Evolutionary conservation across 2,329 filamentous ascomycete species (phyloP).

Genomic region (Pseudocercospora crystallina): DNA sequence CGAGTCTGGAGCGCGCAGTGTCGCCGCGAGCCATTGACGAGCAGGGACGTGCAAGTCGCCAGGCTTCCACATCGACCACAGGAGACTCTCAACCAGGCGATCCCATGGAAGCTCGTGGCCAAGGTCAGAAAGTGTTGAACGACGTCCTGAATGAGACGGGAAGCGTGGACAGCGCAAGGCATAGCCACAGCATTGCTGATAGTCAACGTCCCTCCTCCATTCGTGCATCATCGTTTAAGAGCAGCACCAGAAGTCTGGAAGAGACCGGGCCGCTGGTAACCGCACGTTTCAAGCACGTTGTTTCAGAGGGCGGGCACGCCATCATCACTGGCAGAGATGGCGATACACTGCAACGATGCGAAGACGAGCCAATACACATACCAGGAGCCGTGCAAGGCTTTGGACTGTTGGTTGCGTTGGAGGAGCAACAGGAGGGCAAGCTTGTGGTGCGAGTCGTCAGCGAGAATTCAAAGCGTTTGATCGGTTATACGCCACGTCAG

Average conservation of each 20-base stretch:
- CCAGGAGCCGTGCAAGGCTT: constrained; percentile 81
- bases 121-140: constrained; percentile 19
- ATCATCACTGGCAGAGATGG: constrained; percentile 78
- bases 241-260: constrained; percentile 36
- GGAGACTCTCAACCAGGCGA: constrained; percentile 9
- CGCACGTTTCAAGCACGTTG: constrained; percentile 73
- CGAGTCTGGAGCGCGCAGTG: constrained; percentile 8
- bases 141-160: constrained; percentile 23
- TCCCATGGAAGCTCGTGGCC: not conserved
- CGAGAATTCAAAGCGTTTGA: constrained; percentile 73
- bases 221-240: constrained; percentile 35
- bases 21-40: constrained; percentile 7
- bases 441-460: constrained; percentile 72
- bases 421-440: constrained; percentile 66
- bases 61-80: constrained; percentile 18
- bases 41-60: constrained; percentile 2
- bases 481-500: constrained; percentile 74
- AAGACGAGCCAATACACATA: constrained; percentile 88
- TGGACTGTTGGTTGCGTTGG: constrained; percentile 71
- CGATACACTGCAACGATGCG: constrained; percentile 71
- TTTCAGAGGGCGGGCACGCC: constrained; percentile 75
- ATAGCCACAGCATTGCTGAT: constrained; percentile 14
- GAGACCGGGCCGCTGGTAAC: constrained; percentile 59
- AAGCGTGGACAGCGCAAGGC: constrained; percentile 17
- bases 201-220: constrained; percentile 30